A percentile compares a stretch with the other conserved stretches of the same genome.
phyloP scores from a whole-genome alignment of 495 filamentous ascomycete species.

The Talaromyces proteolyticus region DNA sequence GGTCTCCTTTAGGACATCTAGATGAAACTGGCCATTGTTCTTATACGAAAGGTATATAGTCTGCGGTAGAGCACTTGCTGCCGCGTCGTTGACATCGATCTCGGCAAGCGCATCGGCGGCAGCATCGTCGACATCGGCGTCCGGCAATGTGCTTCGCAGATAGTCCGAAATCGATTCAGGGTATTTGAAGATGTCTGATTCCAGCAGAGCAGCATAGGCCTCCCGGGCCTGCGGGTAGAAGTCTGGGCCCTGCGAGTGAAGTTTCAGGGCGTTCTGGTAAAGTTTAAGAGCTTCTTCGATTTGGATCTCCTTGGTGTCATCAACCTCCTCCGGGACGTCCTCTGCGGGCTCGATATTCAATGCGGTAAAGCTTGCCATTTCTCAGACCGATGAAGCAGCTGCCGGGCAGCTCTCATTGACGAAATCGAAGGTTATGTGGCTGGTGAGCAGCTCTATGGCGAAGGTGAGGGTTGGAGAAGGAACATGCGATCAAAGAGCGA shows the following conservation, averaged over 20 bases:
- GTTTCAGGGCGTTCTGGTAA: slow-evolving; percentile 86
- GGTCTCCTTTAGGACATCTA: slow-evolving; percentile 62
- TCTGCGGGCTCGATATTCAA: slow-evolving; percentile 93
- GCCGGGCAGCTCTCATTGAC: neutral
- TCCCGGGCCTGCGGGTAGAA: slow-evolving; percentile 71
- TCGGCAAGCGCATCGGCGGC: slow-evolving; percentile 37
- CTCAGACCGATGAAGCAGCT: slow-evolving; percentile 9
- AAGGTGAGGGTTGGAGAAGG: neutral
- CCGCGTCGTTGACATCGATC: slow-evolving; percentile 50
- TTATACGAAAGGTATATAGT: slow-evolving; percentile 91
- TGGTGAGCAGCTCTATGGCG: neutral
- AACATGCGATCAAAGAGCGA: no score
- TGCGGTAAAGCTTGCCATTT: slow-evolving; percentile 60
- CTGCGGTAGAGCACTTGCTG: slow-evolving; percentile 76
- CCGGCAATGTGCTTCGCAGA: slow-evolving; percentile 56
- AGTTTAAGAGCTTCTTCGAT: slow-evolving; percentile 96
- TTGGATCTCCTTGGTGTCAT: slow-evolving; percentile 92
- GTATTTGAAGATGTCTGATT: slow-evolving; percentile 90
- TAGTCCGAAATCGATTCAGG: slow-evolving; percentile 78
- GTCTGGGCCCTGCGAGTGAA: slow-evolving; percentile 78
- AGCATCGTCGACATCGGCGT: slow-evolving; percentile 43
- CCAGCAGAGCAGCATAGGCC: slow-evolving; percentile 80
- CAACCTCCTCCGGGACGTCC: slow-evolving; percentile 81
- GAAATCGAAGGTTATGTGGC: no score
- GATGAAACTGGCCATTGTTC: slow-evolving; percentile 82